Evolutionary conservation across 495 filamentous ascomycete species (phyloP).

Genomic region (Neurospora intermedia): DNA sequence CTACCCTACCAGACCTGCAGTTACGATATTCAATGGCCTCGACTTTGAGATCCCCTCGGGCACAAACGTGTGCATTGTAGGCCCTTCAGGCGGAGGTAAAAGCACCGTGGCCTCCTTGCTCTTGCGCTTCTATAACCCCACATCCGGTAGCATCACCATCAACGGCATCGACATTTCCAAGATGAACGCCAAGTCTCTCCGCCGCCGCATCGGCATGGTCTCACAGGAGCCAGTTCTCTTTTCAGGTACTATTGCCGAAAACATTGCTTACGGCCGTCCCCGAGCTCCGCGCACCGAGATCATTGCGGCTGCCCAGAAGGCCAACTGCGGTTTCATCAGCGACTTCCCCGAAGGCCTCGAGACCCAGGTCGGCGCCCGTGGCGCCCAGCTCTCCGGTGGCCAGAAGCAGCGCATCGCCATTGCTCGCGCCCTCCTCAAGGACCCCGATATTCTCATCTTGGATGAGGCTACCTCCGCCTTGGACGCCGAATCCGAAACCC

Average conservation of each 20-base stretch:
- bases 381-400: slow-evolving; percentile 87
- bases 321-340: slow-evolving; percentile 94
- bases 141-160: slow-evolving; percentile 65
- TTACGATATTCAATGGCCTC: slow-evolving; percentile 80
- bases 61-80: slow-evolving; percentile 91
- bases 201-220: slow-evolving; percentile 88
- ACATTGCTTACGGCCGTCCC: slow-evolving; percentile 89
- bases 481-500: slow-evolving; percentile 94
- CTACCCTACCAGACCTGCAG: slow-evolving; percentile 84
- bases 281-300: slow-evolving; percentile 70
- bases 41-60: slow-evolving; percentile 87
- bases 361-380: slow-evolving; percentile 83
- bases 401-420: slow-evolving; percentile 99
- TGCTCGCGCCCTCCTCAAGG: slow-evolving; percentile 85
- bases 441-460: slow-evolving; percentile 90
- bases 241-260: slow-evolving; percentile 90
- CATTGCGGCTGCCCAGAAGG: slow-evolving; percentile 73
- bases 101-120: slow-evolving; percentile 68
- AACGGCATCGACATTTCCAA: slow-evolving; percentile 70
- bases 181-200: slow-evolving; percentile 92
- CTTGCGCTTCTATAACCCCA: slow-evolving; percentile 83
- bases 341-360: slow-evolving; percentile 96
- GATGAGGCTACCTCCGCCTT: slow-evolving; percentile 92
- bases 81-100: slow-evolving; percentile 89
- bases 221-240: slow-evolving; percentile 94